Percentiles rank a stretch among this genome's conserved stretches.
Conservation (phyloP, 768 basidiomycete species). For the Melanogaster broomeanus region DNA sequence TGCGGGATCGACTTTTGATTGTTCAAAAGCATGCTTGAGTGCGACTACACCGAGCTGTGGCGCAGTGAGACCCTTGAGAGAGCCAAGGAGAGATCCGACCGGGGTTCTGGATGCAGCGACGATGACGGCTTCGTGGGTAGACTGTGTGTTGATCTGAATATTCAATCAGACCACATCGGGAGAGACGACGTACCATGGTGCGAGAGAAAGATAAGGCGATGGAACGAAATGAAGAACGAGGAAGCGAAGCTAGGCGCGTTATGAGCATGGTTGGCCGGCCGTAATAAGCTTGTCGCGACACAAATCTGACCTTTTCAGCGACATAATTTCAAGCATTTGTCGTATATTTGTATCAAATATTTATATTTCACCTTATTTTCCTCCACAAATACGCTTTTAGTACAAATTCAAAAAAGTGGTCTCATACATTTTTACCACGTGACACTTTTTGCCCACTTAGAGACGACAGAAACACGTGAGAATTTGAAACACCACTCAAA, state of each 20-base stretch:
- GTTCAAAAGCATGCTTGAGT: constrained; percentile 86
- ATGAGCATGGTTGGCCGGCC: constrained; percentile 39
- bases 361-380: too few relatives aligned
- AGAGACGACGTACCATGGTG: constrained; percentile 48
- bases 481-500: too few relatives aligned
- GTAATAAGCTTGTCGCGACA: too few relatives aligned
- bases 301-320: too few relatives aligned
- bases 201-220: constrained; percentile 37
- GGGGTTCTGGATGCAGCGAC: constrained; percentile 93
- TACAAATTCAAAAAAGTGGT: too few relatives aligned
- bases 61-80: constrained; percentile 85
- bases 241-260: constrained; percentile 41
- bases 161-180: background rate
- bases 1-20: constrained; percentile 77
- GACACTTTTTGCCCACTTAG: too few relatives aligned
- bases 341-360: too few relatives aligned
- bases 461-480: too few relatives aligned
- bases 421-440: too few relatives aligned
- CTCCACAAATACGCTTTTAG: too few relatives aligned
- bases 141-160: constrained; percentile 20
- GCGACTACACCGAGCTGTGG: constrained; percentile 88
- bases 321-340: too few relatives aligned
- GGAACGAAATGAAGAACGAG: constrained; percentile 41
- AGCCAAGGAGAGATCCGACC: constrained; percentile 89
- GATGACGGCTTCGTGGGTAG: constrained; percentile 84